These are phyloP conservation scores for Calocera viscosa DNA, from an alignment of 768 basidiomycete species.

Conservation along the genomic window DNA sequence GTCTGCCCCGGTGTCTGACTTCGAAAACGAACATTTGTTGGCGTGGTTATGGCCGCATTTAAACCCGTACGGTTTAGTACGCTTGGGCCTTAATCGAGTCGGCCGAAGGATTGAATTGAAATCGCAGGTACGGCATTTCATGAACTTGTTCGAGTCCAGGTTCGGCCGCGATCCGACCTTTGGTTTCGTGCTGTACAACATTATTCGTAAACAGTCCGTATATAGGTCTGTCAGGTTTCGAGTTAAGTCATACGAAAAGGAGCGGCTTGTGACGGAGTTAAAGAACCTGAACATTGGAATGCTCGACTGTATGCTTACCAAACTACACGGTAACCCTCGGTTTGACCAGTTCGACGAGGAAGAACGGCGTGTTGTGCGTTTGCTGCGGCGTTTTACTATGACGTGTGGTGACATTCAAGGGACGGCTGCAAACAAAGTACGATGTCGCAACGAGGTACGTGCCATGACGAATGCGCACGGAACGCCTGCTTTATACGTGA, in stretches of 20 bases:
- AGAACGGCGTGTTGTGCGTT: constrained; percentile 23
- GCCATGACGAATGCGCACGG: constrained; percentile 27
- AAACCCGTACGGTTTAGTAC: constrained; percentile 34
- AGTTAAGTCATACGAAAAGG: constrained; percentile 24
- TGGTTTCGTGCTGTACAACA: constrained; percentile 33
- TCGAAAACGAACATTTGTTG: constrained; percentile 29
- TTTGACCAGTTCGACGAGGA: constrained; percentile 18
- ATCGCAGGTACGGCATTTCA: constrained; percentile 28
- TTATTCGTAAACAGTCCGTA: constrained; percentile 28
- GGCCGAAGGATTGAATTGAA: constrained; percentile 22
- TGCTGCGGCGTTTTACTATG: constrained; percentile 22
- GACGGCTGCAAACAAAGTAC: constrained; percentile 22
- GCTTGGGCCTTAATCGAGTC: constrained; percentile 28
- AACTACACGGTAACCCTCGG: constrained; percentile 20
- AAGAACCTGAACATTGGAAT: constrained; percentile 20
- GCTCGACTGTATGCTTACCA: constrained; percentile 21
- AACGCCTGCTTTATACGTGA: constrained; percentile 34
- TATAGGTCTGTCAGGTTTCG: constrained; percentile 28
- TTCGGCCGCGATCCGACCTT: constrained; percentile 35
- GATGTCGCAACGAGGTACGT: constrained; percentile 31
- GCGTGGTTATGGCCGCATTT: constrained; percentile 34
- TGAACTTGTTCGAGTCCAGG: constrained; percentile 23
- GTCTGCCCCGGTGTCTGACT: constrained; percentile 29
- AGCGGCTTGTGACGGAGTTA: constrained; percentile 21
- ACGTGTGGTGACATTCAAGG: constrained; percentile 21